A percentile compares a stretch with the other conserved stretches of the same genome.
These are phyloP conservation scores for Phytophthora pisi DNA, from an alignment of 352 stramenopile genomes.

Conservation along the genomic window DNA sequence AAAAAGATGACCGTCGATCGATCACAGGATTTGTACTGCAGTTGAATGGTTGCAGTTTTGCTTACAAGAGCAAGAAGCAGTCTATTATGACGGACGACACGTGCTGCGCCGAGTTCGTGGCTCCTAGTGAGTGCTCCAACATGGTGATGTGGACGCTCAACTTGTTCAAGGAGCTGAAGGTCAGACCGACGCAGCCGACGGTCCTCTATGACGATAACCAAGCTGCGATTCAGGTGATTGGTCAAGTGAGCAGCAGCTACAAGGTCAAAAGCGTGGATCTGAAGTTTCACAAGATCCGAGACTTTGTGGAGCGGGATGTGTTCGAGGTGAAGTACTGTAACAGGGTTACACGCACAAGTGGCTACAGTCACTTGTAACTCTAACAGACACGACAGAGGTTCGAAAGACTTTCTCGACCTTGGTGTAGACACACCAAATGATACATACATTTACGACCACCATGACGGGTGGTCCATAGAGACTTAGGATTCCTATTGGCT, in stretches of 20 bases:
- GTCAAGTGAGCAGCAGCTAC: slow-evolving; percentile 3
- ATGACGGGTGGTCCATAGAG: no score
- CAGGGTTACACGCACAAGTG: no score
- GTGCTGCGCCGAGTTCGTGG: slow-evolving; percentile 12
- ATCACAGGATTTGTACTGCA: slow-evolving; percentile 19
- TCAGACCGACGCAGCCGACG: background rate
- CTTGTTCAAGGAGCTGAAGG: slow-evolving; percentile 11
- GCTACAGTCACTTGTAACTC: no score
- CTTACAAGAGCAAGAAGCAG: slow-evolving; percentile 12
- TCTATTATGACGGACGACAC: slow-evolving; percentile 13
- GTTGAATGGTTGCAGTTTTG: slow-evolving; percentile 14
- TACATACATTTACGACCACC: no score
- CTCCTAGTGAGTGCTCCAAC: slow-evolving; percentile 10
- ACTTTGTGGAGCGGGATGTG: slow-evolving; percentile 5
- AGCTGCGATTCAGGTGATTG: slow-evolving; percentile 13
- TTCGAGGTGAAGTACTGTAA: slow-evolving; percentile 11
- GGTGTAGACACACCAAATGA: no score
- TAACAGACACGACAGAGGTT: no score
- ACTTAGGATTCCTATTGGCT: no score
- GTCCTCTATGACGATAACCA: slow-evolving; percentile 6
- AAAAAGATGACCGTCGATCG: slow-evolving; percentile 15
- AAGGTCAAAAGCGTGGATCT: slow-evolving; percentile 9
- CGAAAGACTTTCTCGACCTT: no score
- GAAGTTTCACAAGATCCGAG: slow-evolving; percentile 18
- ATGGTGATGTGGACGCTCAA: slow-evolving; percentile 19